These are phyloP conservation scores for Leishmania braziliensis DNA, from an alignment of 208 protist genomes.

Conservation along the genomic window DNA sequence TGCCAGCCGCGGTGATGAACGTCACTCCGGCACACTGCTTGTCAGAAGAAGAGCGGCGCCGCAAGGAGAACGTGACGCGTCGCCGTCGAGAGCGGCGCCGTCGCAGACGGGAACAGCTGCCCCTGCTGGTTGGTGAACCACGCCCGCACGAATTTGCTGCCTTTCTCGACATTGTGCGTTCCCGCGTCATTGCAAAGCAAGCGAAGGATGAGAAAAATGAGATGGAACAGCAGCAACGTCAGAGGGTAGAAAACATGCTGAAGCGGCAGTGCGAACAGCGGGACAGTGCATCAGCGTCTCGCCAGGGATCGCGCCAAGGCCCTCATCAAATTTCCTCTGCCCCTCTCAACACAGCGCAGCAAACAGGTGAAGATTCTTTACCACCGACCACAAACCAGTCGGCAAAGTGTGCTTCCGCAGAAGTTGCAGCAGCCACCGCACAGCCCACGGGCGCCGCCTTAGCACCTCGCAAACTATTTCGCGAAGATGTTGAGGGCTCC, in stretches of 20 bases:
- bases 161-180: conserved; percentile 35
- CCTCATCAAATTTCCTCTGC: conserved; percentile 5
- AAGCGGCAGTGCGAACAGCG: conserved; percentile 26
- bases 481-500: conserved; percentile 39
- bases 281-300: conserved; percentile 7
- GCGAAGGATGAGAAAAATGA: conserved; percentile 16
- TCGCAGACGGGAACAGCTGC: conserved; percentile 28
- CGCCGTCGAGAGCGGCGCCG: conserved; percentile 29
- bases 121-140: conserved; percentile 60
- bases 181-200: conserved; percentile 21
- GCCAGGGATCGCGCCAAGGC: not conserved
- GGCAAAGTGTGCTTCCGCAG: too few species aligned
- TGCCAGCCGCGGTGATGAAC: not conserved
- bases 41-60: not conserved
- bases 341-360: conserved; percentile 6
- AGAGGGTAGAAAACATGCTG: conserved; percentile 10
- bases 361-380: not conserved
- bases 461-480: conserved; percentile 12
- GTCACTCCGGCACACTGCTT: not conserved
- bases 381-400: not conserved
- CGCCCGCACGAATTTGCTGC: conserved; percentile 34
- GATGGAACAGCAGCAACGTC: conserved; percentile 2
- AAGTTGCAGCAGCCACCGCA: too few species aligned
- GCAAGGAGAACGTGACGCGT: conserved; percentile 7
- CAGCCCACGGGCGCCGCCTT: not conserved